Evolutionary conservation across 306 rosid genomes (phyloP).

Genomic region (Castanopsis chinensis): DNA sequence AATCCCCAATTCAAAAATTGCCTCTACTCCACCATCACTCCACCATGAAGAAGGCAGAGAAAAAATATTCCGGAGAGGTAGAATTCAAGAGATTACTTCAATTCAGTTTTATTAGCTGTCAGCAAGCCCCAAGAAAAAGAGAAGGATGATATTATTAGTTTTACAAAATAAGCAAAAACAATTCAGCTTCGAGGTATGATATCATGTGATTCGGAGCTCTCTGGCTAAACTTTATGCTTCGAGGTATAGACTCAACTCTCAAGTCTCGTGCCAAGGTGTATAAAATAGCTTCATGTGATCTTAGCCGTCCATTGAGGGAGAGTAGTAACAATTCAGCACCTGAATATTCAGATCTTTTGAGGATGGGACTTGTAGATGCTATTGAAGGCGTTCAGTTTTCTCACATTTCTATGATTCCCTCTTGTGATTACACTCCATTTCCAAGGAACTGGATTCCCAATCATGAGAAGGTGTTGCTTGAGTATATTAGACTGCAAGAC

Average conservation of each 20-base stretch:
- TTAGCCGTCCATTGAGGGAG: slow-evolving; percentile 80
- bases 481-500: slow-evolving; percentile 71
- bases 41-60: too few species aligned
- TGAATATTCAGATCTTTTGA: slow-evolving; percentile 88
- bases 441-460: slow-evolving; percentile 82
- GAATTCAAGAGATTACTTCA: too few species aligned
- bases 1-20: too few species aligned
- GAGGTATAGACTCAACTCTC: slow-evolving; percentile 63
- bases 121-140: too few species aligned
- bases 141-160: too few species aligned
- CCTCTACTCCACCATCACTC: too few species aligned
- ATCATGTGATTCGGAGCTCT: slow-evolving; percentile 77
- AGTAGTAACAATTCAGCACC: slow-evolving; percentile 79
- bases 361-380: slow-evolving; percentile 93
- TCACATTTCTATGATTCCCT: slow-evolving; percentile 79
- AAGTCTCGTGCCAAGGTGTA: slow-evolving; percentile 86
- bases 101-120: too few species aligned
- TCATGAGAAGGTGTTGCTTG: slow-evolving; percentile 67
- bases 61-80: too few species aligned
- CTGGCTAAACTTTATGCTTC: slow-evolving; percentile 93
- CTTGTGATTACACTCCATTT: slow-evolving; percentile 91
- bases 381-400: slow-evolving; percentile 94
- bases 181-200: too few species aligned
- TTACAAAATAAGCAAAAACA: too few species aligned
- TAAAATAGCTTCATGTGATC: slow-evolving; percentile 73